A percentile compares a stretch with the other conserved stretches of the same genome.
Conservation (phyloP, 2,329 filamentous ascomycete species). For the Colletotrichum coccodes region DNA sequence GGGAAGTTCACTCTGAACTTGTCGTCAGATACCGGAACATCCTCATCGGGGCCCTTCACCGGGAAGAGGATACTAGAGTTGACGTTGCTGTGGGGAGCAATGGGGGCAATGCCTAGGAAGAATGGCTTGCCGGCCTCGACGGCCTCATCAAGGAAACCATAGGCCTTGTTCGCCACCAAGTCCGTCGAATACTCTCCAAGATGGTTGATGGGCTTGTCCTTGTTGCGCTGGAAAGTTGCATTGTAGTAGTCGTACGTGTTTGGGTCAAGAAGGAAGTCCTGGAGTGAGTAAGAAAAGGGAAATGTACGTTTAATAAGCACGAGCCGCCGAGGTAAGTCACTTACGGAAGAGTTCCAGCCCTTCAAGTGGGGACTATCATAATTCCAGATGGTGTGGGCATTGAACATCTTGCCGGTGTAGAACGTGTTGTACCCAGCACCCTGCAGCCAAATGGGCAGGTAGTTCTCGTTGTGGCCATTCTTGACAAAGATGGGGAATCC, state of each 20-base stretch:
- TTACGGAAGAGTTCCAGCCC: conserved; percentile 64
- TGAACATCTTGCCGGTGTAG: conserved; percentile 67
- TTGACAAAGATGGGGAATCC: conserved; percentile 61
- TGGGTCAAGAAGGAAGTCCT: conserved; percentile 69
- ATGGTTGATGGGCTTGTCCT: conserved; percentile 52
- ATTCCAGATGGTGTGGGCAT: conserved; percentile 58
- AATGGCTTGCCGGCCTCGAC: conserved; percentile 62
- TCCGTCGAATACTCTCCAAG: conserved; percentile 60
- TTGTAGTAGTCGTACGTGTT: conserved; percentile 77
- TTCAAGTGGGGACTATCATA: conserved; percentile 61
- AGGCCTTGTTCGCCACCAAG: conserved; percentile 67
- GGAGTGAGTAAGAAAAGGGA: neutral
- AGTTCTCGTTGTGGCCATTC: conserved; percentile 60
- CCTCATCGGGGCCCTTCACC: conserved; percentile 62
- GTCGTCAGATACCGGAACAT: conserved; percentile 66
- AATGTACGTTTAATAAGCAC: rapidly evolving
- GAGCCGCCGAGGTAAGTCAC: neutral
- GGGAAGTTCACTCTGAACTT: conserved; percentile 39
- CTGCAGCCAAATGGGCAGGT: conserved; percentile 63
- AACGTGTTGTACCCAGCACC: conserved; percentile 61
- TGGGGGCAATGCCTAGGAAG: conserved; percentile 65
- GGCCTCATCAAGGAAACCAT: conserved; percentile 70
- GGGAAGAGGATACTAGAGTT: conserved; percentile 55
- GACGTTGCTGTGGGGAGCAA: conserved; percentile 44
- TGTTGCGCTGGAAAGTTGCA: conserved; percentile 70